Conservation (phyloP, 495 filamentous ascomycete genomes). For the Usnea hakonensis region DNA sequence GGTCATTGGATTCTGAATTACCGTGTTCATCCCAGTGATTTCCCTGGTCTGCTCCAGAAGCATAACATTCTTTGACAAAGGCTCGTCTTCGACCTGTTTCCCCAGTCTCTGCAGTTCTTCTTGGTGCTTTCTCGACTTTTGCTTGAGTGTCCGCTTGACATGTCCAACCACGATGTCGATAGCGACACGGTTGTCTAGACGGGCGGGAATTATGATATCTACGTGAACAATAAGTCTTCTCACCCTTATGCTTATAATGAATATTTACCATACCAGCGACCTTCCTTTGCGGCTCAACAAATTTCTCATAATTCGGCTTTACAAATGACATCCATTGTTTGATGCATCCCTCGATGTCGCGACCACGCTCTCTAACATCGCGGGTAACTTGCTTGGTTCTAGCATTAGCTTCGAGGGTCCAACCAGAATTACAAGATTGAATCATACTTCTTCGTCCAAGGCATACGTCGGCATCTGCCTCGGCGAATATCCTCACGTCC, state of each 20-base stretch:
- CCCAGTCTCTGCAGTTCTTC: slow-evolving; percentile 67
- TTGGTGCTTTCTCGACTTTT: slow-evolving; percentile 79
- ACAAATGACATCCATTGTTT: slow-evolving; percentile 97
- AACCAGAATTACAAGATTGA: not conserved
- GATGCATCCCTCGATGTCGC: slow-evolving; percentile 88
- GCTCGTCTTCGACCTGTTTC: slow-evolving; percentile 55
- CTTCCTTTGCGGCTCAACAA: slow-evolving; percentile 80
- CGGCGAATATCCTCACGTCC: slow-evolving; percentile 95
- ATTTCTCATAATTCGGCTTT: slow-evolving; percentile 89
- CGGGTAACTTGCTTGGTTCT: slow-evolving; percentile 56
- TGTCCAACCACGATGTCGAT: slow-evolving; percentile 94
- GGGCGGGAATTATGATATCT: slow-evolving; percentile 93
- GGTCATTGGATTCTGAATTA: slow-evolving; percentile 74
- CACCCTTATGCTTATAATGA: not conserved
- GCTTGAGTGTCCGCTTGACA: slow-evolving; percentile 70
- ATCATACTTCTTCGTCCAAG: slow-evolving; percentile 78
- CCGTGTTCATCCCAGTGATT: slow-evolving; percentile 78
- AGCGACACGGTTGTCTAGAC: slow-evolving; percentile 86
- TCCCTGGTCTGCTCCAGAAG: slow-evolving; percentile 68
- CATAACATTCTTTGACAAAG: slow-evolving; percentile 63
- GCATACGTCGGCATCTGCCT: slow-evolving; percentile 92
- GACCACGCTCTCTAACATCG: slow-evolving; percentile 74
- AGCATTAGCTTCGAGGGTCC: slow-evolving; percentile 20
- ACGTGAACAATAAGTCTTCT: not conserved
- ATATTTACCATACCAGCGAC: slow-evolving; percentile 52